A percentile compares a stretch with the other conserved stretches of the same genome.
Conservation (phyloP, 805 yeast genomes). For the Kluyveromyces aestuarii region DNA sequence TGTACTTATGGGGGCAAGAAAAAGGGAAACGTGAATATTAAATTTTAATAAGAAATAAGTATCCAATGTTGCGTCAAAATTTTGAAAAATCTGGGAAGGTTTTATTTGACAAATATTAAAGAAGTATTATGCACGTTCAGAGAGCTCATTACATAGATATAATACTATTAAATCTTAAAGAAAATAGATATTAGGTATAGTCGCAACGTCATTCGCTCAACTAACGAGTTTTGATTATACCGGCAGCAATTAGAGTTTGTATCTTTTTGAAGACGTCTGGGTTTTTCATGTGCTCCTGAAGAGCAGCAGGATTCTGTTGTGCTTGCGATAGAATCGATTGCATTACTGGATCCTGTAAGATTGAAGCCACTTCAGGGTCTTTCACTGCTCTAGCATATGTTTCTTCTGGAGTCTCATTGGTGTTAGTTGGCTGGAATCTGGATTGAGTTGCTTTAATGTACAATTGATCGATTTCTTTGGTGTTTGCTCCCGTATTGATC, state of each 20-base stretch:
- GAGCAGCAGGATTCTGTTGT: slow-evolving; percentile 88
- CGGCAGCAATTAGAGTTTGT: slow-evolving; percentile 87
- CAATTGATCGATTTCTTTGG: slow-evolving; percentile 74
- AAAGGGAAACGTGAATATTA: neutral
- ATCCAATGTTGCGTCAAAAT: no score
- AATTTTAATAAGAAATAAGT: neutral
- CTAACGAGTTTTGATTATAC: slow-evolving; percentile 84
- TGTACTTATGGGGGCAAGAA: neutral
- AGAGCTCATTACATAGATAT: neutral
- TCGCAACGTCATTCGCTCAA: neutral
- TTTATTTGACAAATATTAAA: neutral
- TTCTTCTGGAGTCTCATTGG: slow-evolving; percentile 84
- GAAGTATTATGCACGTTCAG: neutral
- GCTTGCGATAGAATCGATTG: slow-evolving; percentile 92
- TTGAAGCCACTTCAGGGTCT: slow-evolving; percentile 90
- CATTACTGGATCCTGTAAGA: slow-evolving; percentile 93
- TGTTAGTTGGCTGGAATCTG: slow-evolving; percentile 74
- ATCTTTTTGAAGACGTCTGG: slow-evolving; percentile 87
- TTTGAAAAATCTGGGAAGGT: neutral
- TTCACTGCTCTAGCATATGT: slow-evolving; percentile 81
- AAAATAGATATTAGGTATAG: neutral
- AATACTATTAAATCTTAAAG: neutral
- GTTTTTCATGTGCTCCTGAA: slow-evolving; percentile 95
- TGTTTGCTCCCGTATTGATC: slow-evolving; percentile 47
- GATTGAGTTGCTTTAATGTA: slow-evolving; percentile 66